Percentiles rank a stretch among this genome's conserved stretches.
Evolutionary conservation across 225 moss, liverwort and hornwort genomes (phyloP).

Genomic region (Lunularia cruciata): DNA sequence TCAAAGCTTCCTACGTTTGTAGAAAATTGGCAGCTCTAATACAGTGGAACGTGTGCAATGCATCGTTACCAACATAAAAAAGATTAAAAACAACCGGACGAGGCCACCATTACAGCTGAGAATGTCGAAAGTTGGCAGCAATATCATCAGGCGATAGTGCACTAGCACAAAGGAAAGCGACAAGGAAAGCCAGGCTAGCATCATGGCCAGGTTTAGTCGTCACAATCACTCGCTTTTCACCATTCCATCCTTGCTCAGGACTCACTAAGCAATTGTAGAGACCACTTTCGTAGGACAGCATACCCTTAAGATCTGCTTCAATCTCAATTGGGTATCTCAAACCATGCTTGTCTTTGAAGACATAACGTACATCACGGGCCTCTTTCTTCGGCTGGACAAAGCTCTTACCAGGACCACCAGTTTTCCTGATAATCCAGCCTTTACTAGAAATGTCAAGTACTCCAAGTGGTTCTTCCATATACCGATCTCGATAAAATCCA

Average conservation of each 20-base stretch:
- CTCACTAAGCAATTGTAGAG: constrained; percentile 39
- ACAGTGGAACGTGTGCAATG: too few species aligned
- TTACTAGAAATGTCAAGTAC: constrained; percentile 49
- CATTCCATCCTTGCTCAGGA: constrained; percentile 42
- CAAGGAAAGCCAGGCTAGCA: constrained; percentile 43
- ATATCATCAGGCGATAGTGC: constrained; percentile 43
- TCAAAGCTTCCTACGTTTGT: too few species aligned
- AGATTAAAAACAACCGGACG: too few species aligned
- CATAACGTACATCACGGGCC: constrained; percentile 46
- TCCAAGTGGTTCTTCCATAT: constrained; percentile 52
- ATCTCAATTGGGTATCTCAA: constrained; percentile 39
- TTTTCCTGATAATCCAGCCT: constrained; percentile 46
- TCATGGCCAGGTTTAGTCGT: constrained; percentile 42
- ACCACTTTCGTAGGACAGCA: constrained; percentile 36
- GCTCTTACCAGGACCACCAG: constrained; percentile 45
- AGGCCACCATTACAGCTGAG: constrained; percentile 20
- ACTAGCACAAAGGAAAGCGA: constrained; percentile 42
- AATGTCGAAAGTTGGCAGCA: constrained; percentile 35
- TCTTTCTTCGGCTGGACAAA: constrained; percentile 45
- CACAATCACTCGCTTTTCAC: constrained; percentile 36
- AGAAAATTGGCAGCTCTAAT: too few species aligned
- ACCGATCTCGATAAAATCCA: constrained; percentile 48
- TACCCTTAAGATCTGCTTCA: constrained; percentile 40
- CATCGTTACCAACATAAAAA: too few species aligned
- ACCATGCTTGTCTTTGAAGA: constrained; percentile 49